Base-by-base conservation (phyloP, 225 moss, liverwort and hornwort genomes). In the Polytrichum formosum region DNA sequence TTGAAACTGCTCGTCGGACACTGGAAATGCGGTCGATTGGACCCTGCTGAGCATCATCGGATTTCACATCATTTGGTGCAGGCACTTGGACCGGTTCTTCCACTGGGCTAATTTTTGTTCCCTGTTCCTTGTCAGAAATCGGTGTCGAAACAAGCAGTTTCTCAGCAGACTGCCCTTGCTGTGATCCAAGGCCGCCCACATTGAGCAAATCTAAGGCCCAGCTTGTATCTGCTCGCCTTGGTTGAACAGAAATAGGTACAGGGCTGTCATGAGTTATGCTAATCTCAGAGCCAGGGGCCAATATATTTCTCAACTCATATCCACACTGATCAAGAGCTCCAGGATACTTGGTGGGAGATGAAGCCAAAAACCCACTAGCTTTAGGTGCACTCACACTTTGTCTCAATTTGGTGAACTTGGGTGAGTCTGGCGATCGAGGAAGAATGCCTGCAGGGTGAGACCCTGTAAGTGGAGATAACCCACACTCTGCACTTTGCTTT, bases 161-260 rank as follows among this genome's bases (percentile, higher is more conserved):
- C 18, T 55, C 63, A 62, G 31, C 61, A 63, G 61, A 30, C 28
- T 69, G 35, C 29, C 64, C 66, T 23, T 76, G 75, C 28, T 59
- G 79, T 17, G 72, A 81, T 2, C 84, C 85, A 1, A 85, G 69
- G 37, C 78, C 85, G 2, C 37, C 8, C 75, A 17, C 73, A 21
- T 46, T 35, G 1, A 85, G 79, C 76, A 85, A 54, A 63, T 85
- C 79, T 62, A 82, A 13, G 0, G 76, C 82, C 85, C 82, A 85
- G 55, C 69, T 85, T 8, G 85, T 63, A 67, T 82, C 74, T 1
- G 76, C 76, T 28, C 85, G 85, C 63, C 82, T 62, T 28, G 85
- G 82, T 21, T 82, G 82, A 6, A 85, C 85, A 26, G 81, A 82
- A 27, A 85, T 82, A 19, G 82, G 82, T 33, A 31, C 35, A 22